Percentiles rank a stretch among this genome's conserved stretches.
These are phyloP conservation scores for Magnusiomyces sp. DNA, from an alignment of 1,139 yeast genomes.

Conservation along the genomic window DNA sequence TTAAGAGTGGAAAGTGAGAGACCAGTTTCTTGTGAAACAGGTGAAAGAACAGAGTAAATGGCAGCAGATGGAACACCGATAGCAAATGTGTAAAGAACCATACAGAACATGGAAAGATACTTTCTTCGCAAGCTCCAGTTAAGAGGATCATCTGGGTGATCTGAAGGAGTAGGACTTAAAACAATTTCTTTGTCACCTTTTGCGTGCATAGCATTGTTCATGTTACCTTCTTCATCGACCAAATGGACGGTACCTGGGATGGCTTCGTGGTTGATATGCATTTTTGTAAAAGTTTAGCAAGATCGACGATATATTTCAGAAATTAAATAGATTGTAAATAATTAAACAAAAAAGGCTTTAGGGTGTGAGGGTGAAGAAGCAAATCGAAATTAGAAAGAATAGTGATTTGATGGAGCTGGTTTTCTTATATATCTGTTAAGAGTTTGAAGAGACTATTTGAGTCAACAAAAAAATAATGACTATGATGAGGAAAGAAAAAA, in stretches of 20 bases:
- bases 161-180: conserved; percentile 39
- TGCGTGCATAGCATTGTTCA: conserved; percentile 22
- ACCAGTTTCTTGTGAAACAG: conserved; percentile 36
- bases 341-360: no score
- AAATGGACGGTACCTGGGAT: conserved; percentile 58
- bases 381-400: no score
- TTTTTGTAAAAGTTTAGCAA: neutral
- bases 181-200: conserved; percentile 31
- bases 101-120: conserved; percentile 32
- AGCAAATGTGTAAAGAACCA: conserved; percentile 35
- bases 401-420: no score
- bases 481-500: no score
- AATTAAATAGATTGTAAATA: no score
- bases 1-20: conserved; percentile 38
- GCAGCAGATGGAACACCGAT: conserved; percentile 43
- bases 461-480: no score
- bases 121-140: conserved; percentile 38
- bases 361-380: no score
- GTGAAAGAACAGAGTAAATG: conserved; percentile 38
- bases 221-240: conserved; percentile 40
- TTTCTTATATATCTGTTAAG: no score
- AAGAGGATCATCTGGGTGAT: conserved; percentile 43
- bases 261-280: conserved; percentile 30
- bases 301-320: no score
- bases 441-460: no score